phyloP scores from a whole-genome alignment of 768 basidiomycete species.

The Mycena filopes region DNA sequence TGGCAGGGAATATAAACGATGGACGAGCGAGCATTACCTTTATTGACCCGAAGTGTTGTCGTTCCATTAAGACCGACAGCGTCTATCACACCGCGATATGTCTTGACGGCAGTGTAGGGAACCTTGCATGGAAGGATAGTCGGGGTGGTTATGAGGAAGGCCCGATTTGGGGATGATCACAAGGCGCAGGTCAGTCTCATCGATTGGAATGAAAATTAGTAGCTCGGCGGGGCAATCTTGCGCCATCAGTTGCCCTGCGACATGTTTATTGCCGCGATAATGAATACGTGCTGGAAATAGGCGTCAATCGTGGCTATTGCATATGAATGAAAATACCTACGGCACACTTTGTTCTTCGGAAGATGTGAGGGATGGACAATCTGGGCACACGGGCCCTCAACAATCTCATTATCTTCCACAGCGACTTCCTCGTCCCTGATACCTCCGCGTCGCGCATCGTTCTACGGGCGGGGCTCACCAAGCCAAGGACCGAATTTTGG shows the following conservation, averaged over 20 bases:
- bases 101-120: not conserved
- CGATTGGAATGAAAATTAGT: not conserved
- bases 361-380: too few relatives aligned
- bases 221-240: not conserved
- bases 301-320: not conserved
- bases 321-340: not conserved
- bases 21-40: too few relatives aligned
- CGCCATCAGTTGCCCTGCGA: not conserved
- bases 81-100: not conserved
- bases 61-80: not conserved
- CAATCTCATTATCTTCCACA: not conserved
- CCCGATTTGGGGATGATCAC: not conserved
- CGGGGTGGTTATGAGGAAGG: not conserved
- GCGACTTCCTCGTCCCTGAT: not conserved
- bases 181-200: too few relatives aligned
- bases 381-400: not conserved
- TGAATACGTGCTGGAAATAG: not conserved
- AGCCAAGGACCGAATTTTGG: too few relatives aligned
- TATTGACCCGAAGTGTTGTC: not conserved
- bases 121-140: constrained; percentile 3
- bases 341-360: not conserved
- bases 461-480: too few relatives aligned
- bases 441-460: too few relatives aligned
- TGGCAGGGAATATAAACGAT: too few relatives aligned
- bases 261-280: too few relatives aligned